Conservation (phyloP, 1,284 basidiomycete species). For the Mycocalia duriaeana region DNA sequence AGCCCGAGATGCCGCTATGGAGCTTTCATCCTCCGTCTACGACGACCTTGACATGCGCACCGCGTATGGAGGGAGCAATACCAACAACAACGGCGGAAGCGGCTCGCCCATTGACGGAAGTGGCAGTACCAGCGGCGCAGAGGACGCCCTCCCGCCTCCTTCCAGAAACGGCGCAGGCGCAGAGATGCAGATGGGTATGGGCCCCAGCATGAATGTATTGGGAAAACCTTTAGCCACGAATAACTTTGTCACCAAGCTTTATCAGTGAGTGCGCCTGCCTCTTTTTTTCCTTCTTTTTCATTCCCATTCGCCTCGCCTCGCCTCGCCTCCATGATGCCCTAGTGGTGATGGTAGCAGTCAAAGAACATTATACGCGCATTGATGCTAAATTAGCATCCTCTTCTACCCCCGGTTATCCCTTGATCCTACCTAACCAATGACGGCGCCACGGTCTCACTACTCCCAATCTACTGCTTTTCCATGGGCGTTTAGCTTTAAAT, state of each 20-base stretch:
- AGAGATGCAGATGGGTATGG: conserved; percentile 15
- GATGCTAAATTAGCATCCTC: too few species aligned
- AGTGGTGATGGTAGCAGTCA: too few species aligned
- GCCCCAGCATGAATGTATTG: conserved; percentile 46
- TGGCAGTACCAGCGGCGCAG: conserved; percentile 42
- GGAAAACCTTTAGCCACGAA: conserved; percentile 69
- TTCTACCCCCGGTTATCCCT: too few species aligned
- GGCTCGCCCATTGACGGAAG: conserved; percentile 54
- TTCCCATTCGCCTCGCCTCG: too few species aligned
- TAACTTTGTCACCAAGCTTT: conserved; percentile 80
- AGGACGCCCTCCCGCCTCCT: conserved; percentile 26
- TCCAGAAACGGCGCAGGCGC: conserved; percentile 14
- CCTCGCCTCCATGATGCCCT: too few species aligned
- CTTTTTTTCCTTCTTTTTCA: conserved; percentile 4
- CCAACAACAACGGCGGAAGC: conserved; percentile 21
- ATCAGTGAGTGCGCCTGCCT: conserved; percentile 62
- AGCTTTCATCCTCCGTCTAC: conserved; percentile 26
- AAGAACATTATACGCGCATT: too few species aligned
- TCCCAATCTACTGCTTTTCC: too few species aligned
- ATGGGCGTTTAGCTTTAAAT: too few species aligned
- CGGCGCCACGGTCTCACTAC: too few species aligned
- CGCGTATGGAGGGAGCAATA: conserved; percentile 18
- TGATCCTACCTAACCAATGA: too few species aligned
- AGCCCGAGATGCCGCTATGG: conserved; percentile 28
- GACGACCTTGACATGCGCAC: conserved; percentile 50